phyloP scores from a whole-genome alignment of 345 rosid genomes.

The Aegle marmelos region DNA sequence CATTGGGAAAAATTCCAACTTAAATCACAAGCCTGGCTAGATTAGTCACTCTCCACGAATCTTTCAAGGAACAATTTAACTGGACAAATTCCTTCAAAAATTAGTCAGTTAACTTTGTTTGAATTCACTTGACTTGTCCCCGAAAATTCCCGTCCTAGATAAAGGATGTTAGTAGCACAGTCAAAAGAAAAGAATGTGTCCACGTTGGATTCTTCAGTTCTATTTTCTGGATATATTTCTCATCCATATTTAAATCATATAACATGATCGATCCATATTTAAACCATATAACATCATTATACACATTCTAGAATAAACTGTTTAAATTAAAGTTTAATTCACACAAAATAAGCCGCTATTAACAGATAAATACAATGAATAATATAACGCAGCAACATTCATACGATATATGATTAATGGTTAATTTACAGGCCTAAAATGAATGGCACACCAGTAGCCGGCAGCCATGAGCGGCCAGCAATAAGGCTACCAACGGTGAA shows the following conservation, averaged over 20 bases:
- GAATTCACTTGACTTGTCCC: no score
- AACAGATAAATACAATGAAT: conserved; percentile 4
- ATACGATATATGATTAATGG: background rate
- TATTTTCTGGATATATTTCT: background rate
- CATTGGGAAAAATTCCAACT: no score
- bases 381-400: background rate
- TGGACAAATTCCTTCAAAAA: no score
- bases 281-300: background rate
- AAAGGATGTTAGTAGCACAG: background rate
- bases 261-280: no score
- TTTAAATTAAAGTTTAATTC: background rate
- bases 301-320: background rate
- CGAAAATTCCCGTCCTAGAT: no score
- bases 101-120: no score
- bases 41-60: no score
- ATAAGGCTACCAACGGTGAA: conserved; percentile 56
- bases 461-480: conserved; percentile 61
- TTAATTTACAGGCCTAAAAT: conserved; percentile 47
- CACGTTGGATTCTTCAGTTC: background rate
- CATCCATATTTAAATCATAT: background rate
- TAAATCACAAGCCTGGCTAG: no score
- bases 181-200: background rate
- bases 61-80: no score
- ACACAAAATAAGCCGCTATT: background rate
- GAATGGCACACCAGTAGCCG: conserved; percentile 54